A percentile compares a stretch with the other conserved stretches of the same genome.
Conservation (phyloP, 305 asterid genomes). For the Fraxinus latifolia region DNA sequence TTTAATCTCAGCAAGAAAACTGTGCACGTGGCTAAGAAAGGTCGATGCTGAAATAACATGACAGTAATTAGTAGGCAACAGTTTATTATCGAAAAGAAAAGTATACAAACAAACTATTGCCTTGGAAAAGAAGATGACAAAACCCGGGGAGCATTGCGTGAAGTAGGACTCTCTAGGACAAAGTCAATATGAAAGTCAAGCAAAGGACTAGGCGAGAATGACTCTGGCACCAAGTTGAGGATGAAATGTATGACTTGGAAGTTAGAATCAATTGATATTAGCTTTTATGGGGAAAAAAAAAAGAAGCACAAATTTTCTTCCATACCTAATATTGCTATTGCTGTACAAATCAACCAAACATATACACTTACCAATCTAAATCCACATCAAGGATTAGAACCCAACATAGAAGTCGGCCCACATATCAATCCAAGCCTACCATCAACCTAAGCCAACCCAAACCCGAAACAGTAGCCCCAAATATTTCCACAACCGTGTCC, state of each 20-base stretch:
- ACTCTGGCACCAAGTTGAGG: background rate
- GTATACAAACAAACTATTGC: background rate
- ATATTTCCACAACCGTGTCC: background rate
- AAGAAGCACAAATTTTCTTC: background rate
- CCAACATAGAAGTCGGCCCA: background rate
- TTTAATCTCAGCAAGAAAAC: background rate
- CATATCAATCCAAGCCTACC: background rate
- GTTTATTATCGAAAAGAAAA: background rate
- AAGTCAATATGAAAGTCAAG: background rate
- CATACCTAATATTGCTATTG: background rate
- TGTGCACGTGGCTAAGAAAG: background rate
- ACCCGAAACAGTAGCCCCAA: background rate
- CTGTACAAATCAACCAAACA: background rate
- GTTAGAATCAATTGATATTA: background rate
- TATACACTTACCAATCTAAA: background rate
- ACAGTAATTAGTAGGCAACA: background rate
- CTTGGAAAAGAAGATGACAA: background rate
- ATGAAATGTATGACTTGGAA: background rate
- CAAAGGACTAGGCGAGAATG: background rate
- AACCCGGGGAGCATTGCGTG: background rate
- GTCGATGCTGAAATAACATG: background rate
- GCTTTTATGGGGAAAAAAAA: background rate
- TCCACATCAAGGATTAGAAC: background rate
- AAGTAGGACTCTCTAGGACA: background rate
- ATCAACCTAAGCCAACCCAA: background rate